Base-by-base conservation (phyloP, 2,329 filamentous ascomycete genomes). In the Akanthomyces uredinophilus region DNA sequence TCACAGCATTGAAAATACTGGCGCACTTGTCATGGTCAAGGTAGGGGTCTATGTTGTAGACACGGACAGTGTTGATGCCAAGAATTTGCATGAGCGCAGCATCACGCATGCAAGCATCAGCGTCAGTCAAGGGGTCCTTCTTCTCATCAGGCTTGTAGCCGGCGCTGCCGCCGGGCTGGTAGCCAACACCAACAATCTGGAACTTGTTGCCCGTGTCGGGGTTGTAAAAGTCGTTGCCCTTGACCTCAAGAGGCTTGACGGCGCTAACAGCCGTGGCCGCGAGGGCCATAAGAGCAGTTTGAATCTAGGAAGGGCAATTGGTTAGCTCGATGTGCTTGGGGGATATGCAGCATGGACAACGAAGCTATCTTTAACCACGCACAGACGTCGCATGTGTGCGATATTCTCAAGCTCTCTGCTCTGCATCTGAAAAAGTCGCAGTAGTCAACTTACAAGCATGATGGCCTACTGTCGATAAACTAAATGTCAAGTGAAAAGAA, bases 1-100 rank as follows among this genome's bases (percentile, higher is more conserved):
- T 60, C 66, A 78, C 81, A 29, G 83, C 81, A 67, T 89, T 88
- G 79, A 88, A 89, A 69, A 88, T 86, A 67, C 83, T 86, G 63
- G 83, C 86, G 69, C 86, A 89, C 66, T 83, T 78, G 67, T 88
- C 85, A 70, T 88, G 86, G 78, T 88, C 87, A 65, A 87, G 73
- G 68, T 87, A 73, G 35, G 86, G 86, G 72, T 86, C 81, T 64
- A 88, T 73, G 77, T 88, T 88, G 77, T 88, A 89, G n/a, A 88
- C 84, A 55, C 87, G 86, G 69, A 89, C 85, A 64, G 86, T 79
- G 76, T 89, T 89, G 71, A 88, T 78, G 65, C 86, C 85, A 60
- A 88, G 78, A 60, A 79, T 75, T 77, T 89, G 86, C 79, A 88
- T 83, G 63, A 88, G 77, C 37, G 86, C 85, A 50, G 85, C 86